Conservation (phyloP, 768 basidiomycete genomes). For the Amyloporia xantha region DNA sequence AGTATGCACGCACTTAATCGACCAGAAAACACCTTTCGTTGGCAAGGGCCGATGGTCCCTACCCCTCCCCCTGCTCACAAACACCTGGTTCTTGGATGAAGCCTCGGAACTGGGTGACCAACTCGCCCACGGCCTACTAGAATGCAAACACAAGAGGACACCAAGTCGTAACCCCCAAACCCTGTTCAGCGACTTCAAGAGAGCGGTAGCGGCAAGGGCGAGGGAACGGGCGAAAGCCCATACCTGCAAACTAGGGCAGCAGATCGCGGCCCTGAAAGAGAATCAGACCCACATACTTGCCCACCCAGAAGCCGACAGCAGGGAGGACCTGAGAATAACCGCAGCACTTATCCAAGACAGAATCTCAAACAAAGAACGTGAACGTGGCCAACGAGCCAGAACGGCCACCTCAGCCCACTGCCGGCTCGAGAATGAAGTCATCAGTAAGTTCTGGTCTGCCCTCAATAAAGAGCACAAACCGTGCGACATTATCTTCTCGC, state of each 20-base stretch:
- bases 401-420: not conserved
- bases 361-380: not conserved
- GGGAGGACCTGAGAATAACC: not conserved
- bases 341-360: not conserved
- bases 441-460: not conserved
- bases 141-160: not conserved
- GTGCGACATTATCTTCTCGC: not conserved
- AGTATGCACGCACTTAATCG: not conserved
- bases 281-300: not conserved
- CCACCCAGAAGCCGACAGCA: not conserved
- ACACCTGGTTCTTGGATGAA: not conserved
- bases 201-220: not conserved
- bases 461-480: not conserved
- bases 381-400: not conserved
- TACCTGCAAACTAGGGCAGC: not conserved
- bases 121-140: not conserved
- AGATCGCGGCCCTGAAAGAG: not conserved
- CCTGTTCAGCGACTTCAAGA: not conserved
- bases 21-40: not conserved
- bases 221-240: not conserved
- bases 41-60: constrained; percentile 7
- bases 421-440: not conserved
- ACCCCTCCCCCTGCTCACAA: not conserved
- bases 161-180: not conserved
- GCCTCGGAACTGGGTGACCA: not conserved